Conservation (phyloP, 768 basidiomycete genomes). For the Auricularia sp. region DNA sequence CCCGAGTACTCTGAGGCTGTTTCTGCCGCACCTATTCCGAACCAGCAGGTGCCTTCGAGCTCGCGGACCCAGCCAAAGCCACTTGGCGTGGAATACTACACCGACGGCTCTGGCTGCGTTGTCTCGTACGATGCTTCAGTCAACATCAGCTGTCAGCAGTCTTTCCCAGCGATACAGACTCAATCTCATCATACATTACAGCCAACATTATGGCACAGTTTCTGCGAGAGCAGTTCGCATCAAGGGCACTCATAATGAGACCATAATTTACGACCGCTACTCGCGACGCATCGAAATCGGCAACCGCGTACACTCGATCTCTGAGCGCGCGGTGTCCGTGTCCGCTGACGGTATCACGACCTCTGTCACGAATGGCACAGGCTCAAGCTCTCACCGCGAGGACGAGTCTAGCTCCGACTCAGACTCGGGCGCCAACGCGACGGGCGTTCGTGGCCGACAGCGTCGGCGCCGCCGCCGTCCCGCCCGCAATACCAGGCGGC, state of each 20-base stretch:
- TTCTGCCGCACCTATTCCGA: too few relatives aligned
- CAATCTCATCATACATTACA: not conserved
- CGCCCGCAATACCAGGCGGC: constrained; percentile 29
- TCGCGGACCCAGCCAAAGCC: not conserved
- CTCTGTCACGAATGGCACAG: not conserved
- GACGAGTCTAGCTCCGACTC: constrained; percentile 22
- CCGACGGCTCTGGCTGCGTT: constrained; percentile 36
- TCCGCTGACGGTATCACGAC: not conserved
- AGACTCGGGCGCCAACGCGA: constrained; percentile 26
- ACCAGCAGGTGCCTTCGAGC: too few relatives aligned
- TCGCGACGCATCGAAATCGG: not conserved
- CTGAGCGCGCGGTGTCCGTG: not conserved
- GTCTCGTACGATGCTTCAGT: constrained; percentile 63
- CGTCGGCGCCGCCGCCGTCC: constrained; percentile 25
- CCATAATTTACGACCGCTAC: constrained; percentile 2
- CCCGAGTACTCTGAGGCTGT: too few relatives aligned
- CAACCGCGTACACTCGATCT: not conserved
- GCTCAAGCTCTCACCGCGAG: not conserved
- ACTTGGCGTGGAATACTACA: constrained; percentile 33
- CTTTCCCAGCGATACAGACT: not conserved
- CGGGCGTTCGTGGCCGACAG: not conserved
- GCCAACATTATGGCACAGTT: constrained; percentile 46
- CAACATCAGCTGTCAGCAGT: constrained; percentile 45
- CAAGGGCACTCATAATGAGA: constrained; percentile 48
- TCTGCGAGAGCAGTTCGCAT: constrained; percentile 50